Conservation (phyloP, 345 rosid species). For the Nephelium lappaceum region DNA sequence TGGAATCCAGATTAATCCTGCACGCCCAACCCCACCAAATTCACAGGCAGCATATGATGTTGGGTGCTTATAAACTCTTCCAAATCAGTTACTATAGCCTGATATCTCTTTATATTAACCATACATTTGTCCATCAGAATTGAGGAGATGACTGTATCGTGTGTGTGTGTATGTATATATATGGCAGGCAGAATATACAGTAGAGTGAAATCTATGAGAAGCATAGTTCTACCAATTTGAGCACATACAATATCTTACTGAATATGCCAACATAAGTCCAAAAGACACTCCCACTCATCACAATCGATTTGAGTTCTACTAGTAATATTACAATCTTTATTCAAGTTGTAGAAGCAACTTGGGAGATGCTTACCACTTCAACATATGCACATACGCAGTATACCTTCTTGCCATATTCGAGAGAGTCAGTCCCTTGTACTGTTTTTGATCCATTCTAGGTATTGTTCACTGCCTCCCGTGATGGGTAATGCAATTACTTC, state of each 20-base stretch:
- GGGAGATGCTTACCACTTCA: neutral
- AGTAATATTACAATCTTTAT: conserved; percentile 11
- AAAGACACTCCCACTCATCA: neutral
- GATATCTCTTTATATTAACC: neutral
- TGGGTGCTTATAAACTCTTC: neutral
- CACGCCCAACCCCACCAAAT: neutral
- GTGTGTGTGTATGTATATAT: no score
- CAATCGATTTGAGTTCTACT: no score
- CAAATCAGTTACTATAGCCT: neutral
- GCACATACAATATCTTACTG: neutral
- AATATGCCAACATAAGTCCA: neutral
- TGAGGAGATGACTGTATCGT: no score
- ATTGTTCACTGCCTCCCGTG: conserved; percentile 70
- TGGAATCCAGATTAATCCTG: neutral
- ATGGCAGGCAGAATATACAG: neutral
- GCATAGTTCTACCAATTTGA: neutral
- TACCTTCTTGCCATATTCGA: neutral
- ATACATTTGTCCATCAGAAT: no score
- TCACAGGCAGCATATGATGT: neutral
- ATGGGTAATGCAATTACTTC: conserved; percentile 91
- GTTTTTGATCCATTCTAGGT: conserved; percentile 85
- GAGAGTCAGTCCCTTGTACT: conserved; percentile 70
- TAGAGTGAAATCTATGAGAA: neutral
- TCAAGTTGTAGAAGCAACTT: neutral
- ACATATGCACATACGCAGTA: neutral